Percentiles rank a stretch among this genome's conserved stretches.
Conservation (phyloP, 2,329 filamentous ascomycete species). For the Apiospora malaysiana region DNA sequence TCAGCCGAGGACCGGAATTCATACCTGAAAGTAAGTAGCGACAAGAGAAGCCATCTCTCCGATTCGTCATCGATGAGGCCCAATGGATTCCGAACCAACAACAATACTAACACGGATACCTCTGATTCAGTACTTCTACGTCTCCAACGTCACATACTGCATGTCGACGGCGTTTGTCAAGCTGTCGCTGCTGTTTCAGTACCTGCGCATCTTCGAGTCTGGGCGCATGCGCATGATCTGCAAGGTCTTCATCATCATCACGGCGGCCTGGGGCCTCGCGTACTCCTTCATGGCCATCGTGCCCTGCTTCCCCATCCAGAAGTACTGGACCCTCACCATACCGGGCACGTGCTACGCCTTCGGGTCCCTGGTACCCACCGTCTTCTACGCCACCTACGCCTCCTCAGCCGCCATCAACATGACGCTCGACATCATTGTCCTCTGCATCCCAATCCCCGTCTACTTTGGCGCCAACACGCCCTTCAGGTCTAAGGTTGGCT, state of each 20-base stretch:
- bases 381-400: slow-evolving; percentile 30
- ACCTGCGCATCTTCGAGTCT: slow-evolving; percentile 32
- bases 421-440: slow-evolving; percentile 31
- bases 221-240: slow-evolving; percentile 27
- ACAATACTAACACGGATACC: not conserved
- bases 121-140: slow-evolving; percentile 31
- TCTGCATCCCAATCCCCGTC: slow-evolving; percentile 31
- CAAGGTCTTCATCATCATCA: slow-evolving; percentile 29
- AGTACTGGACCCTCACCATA: slow-evolving; percentile 29
- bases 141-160: slow-evolving; percentile 33
- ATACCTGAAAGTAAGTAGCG: slow-evolving; percentile 29
- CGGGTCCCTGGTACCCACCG: slow-evolving; percentile 26
- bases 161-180: slow-evolving; percentile 36
- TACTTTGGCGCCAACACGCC: slow-evolving; percentile 27
- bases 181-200: slow-evolving; percentile 37
- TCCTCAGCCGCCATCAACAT: slow-evolving; percentile 30
- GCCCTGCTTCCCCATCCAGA: slow-evolving; percentile 34
- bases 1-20: slow-evolving; percentile 15
- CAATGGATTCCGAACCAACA: not conserved
- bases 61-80: not conserved
- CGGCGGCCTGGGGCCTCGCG: slow-evolving; percentile 31
- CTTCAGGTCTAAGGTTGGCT: slow-evolving; percentile 27
- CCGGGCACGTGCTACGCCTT: slow-evolving; percentile 30
- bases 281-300: slow-evolving; percentile 36
- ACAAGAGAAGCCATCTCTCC: not conserved